A percentile compares a stretch with the other conserved stretches of the same genome.
Evolutionary conservation across 305 asterid genomes (phyloP).

Genomic region (Solanum aculeatissimum): DNA sequence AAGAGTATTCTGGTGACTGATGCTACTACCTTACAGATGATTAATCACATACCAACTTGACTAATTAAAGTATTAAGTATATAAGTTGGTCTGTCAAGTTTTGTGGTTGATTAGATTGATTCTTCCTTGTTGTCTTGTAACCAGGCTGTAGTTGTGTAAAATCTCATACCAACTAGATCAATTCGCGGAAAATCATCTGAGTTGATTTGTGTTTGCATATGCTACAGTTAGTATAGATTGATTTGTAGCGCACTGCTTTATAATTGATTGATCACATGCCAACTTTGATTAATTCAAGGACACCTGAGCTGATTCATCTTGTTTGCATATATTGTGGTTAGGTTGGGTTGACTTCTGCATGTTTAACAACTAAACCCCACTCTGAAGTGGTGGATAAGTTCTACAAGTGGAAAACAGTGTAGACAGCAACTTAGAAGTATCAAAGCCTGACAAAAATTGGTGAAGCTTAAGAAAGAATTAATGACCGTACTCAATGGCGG

Average conservation of each 20-base stretch:
- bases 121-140: not conserved
- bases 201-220: not conserved
- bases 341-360: not conserved
- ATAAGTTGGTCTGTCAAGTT: not conserved
- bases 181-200: not conserved
- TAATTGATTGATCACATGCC: not conserved
- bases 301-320: not conserved
- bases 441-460: not conserved
- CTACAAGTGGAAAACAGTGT: not conserved
- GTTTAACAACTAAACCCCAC: not conserved
- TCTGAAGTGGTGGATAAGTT: not conserved
- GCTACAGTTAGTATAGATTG: not conserved
- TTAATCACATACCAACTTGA: not conserved
- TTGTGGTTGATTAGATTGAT: not conserved
- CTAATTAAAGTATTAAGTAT: not conserved
- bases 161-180: not conserved
- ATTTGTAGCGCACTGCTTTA: not conserved
- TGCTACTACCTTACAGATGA: not conserved
- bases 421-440: not conserved
- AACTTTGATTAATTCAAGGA: not conserved
- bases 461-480: not conserved
- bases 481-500: not conserved
- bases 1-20: not conserved
- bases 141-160: not conserved
- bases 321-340: not conserved